These are phyloP conservation scores for Gigaspora rosea DNA, from an alignment of 192 early-diverging fungal genomes.

Conservation along the genomic window DNA sequence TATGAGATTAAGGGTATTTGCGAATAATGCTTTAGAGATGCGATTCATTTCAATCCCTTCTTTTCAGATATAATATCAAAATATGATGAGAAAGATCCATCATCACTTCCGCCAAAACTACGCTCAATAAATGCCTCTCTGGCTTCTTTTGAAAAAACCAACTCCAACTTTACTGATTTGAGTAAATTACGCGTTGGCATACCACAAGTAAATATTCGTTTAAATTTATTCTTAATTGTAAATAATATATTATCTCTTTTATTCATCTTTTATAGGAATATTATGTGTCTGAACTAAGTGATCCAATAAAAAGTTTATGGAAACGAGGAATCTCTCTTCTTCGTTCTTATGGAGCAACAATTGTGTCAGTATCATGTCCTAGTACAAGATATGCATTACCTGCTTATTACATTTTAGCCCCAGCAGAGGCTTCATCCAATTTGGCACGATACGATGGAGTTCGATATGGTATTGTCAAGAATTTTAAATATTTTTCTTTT, in stretches of 20 bases:
- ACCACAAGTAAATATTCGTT: constrained; percentile 42
- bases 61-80: constrained; percentile 55
- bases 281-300: constrained; percentile 71
- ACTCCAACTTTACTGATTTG: constrained; percentile 34
- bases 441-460: constrained; percentile 86
- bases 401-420: constrained; percentile 85
- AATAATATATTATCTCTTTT: constrained; percentile 13
- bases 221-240: constrained; percentile 27
- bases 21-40: no score
- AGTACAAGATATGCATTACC: constrained; percentile 71
- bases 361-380: constrained; percentile 72
- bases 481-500: background rate
- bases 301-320: constrained; percentile 60
- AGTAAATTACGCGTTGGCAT: constrained; percentile 65
- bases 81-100: constrained; percentile 64
- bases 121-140: constrained; percentile 36
- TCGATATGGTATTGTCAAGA: constrained; percentile 65
- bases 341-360: constrained; percentile 60
- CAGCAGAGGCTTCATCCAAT: constrained; percentile 92
- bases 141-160: background rate
- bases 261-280: constrained; percentile 58
- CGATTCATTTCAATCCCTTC: no score
- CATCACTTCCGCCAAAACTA: constrained; percentile 53
- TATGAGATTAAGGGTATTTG: background rate
- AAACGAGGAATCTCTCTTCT: constrained; percentile 56